These are phyloP conservation scores for Pseudogymnoascus sp. DNA, from an alignment of 2,329 filamentous ascomycete species.

Conservation along the genomic window DNA sequence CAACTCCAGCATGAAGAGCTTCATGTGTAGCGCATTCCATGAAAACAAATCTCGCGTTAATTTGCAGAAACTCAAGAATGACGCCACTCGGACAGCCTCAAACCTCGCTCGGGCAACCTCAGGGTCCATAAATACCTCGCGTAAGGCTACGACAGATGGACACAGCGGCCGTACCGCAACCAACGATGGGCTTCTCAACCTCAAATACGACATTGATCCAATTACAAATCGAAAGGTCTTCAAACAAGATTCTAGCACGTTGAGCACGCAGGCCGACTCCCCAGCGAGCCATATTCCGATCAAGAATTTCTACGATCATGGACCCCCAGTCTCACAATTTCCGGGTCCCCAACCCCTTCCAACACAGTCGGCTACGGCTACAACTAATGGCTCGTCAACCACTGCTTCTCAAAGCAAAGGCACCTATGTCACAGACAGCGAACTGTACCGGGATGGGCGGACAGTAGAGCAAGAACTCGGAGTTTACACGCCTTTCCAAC, in stretches of 20 bases:
- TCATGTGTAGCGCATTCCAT: conserved; percentile 37
- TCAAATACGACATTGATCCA: conserved; percentile 46
- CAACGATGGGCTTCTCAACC: conserved; percentile 12
- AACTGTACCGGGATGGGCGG: not conserved
- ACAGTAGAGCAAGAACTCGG: conserved; percentile 10
- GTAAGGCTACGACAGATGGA: not conserved
- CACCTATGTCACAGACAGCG: conserved; percentile 6
- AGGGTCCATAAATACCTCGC: conserved; percentile 3
- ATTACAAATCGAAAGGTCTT: conserved; percentile 50
- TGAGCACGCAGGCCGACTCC: not conserved
- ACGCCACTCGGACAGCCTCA: not conserved
- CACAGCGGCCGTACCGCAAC: conserved; percentile 16
- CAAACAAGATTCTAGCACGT: conserved; percentile 22
- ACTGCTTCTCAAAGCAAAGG: not conserved
- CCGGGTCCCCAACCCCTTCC: not conserved
- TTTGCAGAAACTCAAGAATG: not conserved
- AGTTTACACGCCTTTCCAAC: conserved; percentile 32
- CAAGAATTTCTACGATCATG: conserved; percentile 12
- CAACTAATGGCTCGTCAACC: not conserved
- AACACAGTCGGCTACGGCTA: not conserved
- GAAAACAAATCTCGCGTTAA: conserved; percentile 21
- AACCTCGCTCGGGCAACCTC: not conserved
- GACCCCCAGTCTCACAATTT: conserved; percentile 6
- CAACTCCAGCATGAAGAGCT: conserved; percentile 32
- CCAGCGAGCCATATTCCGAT: conserved; percentile 12